These are phyloP conservation scores for Scalesia atractyloides DNA, from an alignment of 129 eudicot genomes.

Conservation along the genomic window DNA sequence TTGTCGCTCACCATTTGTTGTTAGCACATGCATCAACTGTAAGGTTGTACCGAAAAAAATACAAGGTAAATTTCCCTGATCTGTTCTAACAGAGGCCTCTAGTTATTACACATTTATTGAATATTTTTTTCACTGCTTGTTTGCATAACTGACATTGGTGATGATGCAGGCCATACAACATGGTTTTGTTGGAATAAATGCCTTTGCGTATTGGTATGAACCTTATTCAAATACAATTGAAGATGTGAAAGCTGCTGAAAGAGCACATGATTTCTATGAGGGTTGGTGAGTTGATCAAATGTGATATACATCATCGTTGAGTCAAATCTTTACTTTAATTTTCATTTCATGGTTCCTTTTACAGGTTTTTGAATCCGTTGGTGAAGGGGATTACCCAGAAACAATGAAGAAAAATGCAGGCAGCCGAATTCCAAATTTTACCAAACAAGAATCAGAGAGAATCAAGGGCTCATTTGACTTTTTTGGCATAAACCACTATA, in stretches of 20 bases:
- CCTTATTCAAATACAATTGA: constrained; percentile 53
- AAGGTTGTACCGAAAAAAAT: constrained; percentile 46
- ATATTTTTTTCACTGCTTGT: constrained; percentile 12
- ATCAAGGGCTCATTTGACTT: constrained; percentile 69
- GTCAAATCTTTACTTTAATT: background rate
- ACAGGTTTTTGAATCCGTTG: constrained; percentile 66
- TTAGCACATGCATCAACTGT: constrained; percentile 71
- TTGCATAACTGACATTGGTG: constrained; percentile 18
- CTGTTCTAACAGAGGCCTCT: background rate
- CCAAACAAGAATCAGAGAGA: constrained; percentile 47
- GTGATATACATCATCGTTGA: background rate
- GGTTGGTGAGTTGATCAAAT: constrained; percentile 63
- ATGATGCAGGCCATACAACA: constrained; percentile 60
- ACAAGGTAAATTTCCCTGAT: constrained; percentile 52
- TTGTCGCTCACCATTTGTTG: constrained; percentile 58
- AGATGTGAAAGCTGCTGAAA: constrained; percentile 54
- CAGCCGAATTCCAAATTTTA: constrained; percentile 58
- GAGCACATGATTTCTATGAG: constrained; percentile 60
- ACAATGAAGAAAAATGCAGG: constrained; percentile 54
- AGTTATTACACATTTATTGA: background rate
- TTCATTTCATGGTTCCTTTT: constrained; percentile 14
- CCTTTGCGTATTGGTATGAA: constrained; percentile 40
- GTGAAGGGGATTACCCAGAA: constrained; percentile 77
- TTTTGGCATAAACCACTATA: constrained; percentile 59
- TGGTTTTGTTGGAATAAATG: constrained; percentile 61